Base-by-base conservation (phyloP, 345 rosid species). In the Sonneratia alba region DNA sequence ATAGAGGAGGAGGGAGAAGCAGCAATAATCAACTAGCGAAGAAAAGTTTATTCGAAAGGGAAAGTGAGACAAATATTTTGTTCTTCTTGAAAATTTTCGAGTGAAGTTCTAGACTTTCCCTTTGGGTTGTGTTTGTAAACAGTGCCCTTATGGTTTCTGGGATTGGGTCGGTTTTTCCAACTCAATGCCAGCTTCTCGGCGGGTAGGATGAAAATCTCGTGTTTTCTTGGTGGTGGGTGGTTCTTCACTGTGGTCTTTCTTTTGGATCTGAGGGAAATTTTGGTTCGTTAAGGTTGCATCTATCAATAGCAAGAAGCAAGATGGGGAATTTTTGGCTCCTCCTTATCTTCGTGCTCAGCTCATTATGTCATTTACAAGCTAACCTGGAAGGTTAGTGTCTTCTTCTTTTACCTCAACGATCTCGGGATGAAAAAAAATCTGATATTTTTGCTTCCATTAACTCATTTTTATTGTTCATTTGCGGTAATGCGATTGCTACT, bases 311-410 rank as follows among this genome's bases (percentile, higher is more conserved):
- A 85, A 72, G 55, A 24, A 71, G 49, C 24, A 77, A 69, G 81
- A 77, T 76, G 73, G 71, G 78, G 76, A 75, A 78, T 79, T 77
- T 78, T 81, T 69, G 81, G 68, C 74, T 76, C 59, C 81, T 78
- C 79, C 77, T 88, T 77, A 85, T 88, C 92, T 87, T 81, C 71
- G 12, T 81, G 78, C 24, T 79, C 74, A 78, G 79, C 80, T 81
- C 91, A 32, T 74, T 83, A 40, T 84, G 88, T 82, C 76, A 78
- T 77, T 85, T 81, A 36, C 80, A 73, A 76, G 88, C 92, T 73
- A 93, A 93, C 78, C 78, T 87, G 91, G 98, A 93, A 87, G 98
- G 98, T 93, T 38, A 24, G 73, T 77, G 38, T 68, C 67, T 6
- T 34, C 57, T 43, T 61, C 43, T 65, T 55, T 70, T 66, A 36